Evolutionary conservation across 2,329 filamentous ascomycete species (phyloP).

Genomic region (Cephalotrichum gorgonifer): DNA sequence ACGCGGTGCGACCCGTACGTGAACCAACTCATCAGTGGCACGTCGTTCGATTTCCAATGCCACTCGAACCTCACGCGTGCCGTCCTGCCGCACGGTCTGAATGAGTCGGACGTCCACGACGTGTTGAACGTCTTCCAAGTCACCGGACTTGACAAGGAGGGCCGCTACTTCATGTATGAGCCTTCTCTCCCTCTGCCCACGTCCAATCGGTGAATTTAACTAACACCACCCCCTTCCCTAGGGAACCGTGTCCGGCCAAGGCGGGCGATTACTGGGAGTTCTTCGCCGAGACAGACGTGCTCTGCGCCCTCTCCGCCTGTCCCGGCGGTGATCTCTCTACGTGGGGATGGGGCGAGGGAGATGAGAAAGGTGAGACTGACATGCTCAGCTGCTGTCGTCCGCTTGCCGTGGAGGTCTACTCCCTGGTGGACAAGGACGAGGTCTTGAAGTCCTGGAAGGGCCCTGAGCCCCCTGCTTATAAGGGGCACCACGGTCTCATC

Average conservation of each 20-base stretch:
- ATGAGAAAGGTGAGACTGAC: constrained; percentile 44
- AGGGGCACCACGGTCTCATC: constrained; percentile 52
- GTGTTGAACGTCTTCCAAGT: constrained; percentile 83
- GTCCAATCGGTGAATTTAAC: neutral
- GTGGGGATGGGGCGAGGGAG: constrained; percentile 64
- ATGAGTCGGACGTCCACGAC: constrained; percentile 70
- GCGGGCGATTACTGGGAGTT: constrained; percentile 59
- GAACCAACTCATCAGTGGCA: constrained; percentile 60
- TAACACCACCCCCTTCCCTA: neutral
- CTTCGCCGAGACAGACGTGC: constrained; percentile 66
- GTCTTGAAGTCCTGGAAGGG: constrained; percentile 49
- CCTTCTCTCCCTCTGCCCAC: too few species aligned
- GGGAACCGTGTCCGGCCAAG: constrained; percentile 38
- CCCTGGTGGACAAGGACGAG: constrained; percentile 41
- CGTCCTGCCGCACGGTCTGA: constrained; percentile 56
- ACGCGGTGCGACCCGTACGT: constrained; percentile 82
- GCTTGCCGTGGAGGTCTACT: constrained; percentile 64
- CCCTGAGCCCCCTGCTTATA: constrained; percentile 50
- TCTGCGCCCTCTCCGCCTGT: constrained; percentile 56
- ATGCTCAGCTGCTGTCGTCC: constrained; percentile 64
- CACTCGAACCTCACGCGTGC: constrained; percentile 73
- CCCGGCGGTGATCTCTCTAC: constrained; percentile 70
- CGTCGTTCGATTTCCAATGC: constrained; percentile 71
- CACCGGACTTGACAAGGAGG: constrained; percentile 62
- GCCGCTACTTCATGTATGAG: constrained; percentile 63